Percentiles rank a stretch among this genome's conserved stretches.
Conservation (phyloP, 148 eudicot genomes). For the Rhododendron ovatum region DNA sequence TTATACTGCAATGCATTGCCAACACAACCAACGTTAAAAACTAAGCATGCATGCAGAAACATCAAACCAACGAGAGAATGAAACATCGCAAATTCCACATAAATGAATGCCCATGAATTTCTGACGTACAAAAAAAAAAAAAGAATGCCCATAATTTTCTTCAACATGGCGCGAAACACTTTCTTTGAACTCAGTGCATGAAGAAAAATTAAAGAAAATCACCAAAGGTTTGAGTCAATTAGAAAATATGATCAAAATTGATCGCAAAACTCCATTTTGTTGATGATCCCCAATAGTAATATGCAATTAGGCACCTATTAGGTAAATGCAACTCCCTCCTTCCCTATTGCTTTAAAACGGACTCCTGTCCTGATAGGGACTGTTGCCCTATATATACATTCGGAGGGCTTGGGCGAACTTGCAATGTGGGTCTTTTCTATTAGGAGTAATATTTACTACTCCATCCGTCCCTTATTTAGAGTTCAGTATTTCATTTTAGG, state of each 20-base stretch:
- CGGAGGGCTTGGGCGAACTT: no score
- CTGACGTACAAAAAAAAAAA: no score
- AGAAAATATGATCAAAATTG: background rate
- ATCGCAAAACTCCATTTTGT: background rate
- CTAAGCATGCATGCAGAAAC: background rate
- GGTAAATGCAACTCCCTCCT: no score
- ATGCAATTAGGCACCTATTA: no score
- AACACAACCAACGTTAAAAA: background rate
- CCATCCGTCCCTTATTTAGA: no score
- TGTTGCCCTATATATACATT: no score
- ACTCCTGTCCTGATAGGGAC: no score
- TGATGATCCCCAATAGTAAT: no score
- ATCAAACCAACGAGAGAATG: background rate
- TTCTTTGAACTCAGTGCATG: background rate
- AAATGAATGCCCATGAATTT: background rate
- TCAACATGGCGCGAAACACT: background rate
- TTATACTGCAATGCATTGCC: conserved; percentile 39
- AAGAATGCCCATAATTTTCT: background rate
- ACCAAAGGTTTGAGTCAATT: background rate
- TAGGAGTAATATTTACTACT: no score
- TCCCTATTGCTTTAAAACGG: no score
- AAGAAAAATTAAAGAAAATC: background rate
- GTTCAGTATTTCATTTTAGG: no score
- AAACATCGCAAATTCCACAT: background rate
- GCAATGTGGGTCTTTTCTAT: no score